Conservation (phyloP, 805 yeast genomes). For the Candida arabinofermentans region DNA sequence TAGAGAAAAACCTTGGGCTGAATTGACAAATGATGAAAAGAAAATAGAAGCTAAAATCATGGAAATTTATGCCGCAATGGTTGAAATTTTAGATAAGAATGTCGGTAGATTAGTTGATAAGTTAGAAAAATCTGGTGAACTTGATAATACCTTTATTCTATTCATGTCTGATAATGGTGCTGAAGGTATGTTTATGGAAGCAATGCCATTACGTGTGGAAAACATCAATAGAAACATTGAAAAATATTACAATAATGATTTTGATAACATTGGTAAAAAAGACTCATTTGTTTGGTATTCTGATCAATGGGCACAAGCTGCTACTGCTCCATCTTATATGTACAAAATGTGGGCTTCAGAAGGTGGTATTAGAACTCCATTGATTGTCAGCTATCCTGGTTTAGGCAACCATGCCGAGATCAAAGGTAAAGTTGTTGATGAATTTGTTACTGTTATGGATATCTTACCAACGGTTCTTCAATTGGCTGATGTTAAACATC, state of each 20-base stretch:
- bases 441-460: slow-evolving; percentile 57
- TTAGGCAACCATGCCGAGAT: slow-evolving; percentile 13
- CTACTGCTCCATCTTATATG: slow-evolving; percentile 52
- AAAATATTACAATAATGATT: slow-evolving; percentile 38
- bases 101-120: slow-evolving; percentile 45
- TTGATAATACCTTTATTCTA: slow-evolving; percentile 52
- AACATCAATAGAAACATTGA: slow-evolving; percentile 27
- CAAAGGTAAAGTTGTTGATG: slow-evolving; percentile 28
- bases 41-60: slow-evolving; percentile 39
- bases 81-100: slow-evolving; percentile 47
- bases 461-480: slow-evolving; percentile 53
- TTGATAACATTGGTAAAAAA: slow-evolving; percentile 44
- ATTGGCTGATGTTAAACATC: slow-evolving; percentile 42
- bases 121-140: slow-evolving; percentile 39
- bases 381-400: slow-evolving; percentile 43
- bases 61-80: slow-evolving; percentile 66
- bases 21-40: slow-evolving; percentile 36
- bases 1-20: slow-evolving; percentile 41
- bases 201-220: slow-evolving; percentile 40
- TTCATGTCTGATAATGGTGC: slow-evolving; percentile 67
- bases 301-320: slow-evolving; percentile 61
- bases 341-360: slow-evolving; percentile 56
- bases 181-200: slow-evolving; percentile 51
- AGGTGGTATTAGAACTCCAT: slow-evolving; percentile 58
- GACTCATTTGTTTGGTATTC: slow-evolving; percentile 50